phyloP scores from a whole-genome alignment of 176 grass and related monocot genomes.

The Aegilops umbellulata region DNA sequence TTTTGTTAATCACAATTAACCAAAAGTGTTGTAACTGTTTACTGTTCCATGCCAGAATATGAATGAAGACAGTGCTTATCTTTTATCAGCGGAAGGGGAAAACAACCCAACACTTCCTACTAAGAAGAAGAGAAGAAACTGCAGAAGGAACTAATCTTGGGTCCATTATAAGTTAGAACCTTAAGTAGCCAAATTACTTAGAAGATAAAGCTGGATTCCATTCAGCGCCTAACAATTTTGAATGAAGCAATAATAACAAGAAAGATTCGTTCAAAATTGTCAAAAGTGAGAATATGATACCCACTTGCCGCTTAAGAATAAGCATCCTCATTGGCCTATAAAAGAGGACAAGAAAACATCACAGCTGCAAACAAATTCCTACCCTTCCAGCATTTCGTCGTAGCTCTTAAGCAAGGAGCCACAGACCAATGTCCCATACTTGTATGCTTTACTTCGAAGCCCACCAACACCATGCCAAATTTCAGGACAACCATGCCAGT shows the following conservation, averaged over 20 bases:
- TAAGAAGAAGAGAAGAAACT: background rate
- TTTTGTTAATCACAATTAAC: no score
- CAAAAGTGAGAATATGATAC: constrained; percentile 45
- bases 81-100: background rate
- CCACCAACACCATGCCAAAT: constrained; percentile 28
- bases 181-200: no score
- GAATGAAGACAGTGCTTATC: background rate
- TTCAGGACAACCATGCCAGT: constrained; percentile 33
- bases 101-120: background rate
- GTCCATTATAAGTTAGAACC: background rate
- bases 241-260: constrained; percentile 10
- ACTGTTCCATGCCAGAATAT: background rate
- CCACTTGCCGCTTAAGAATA: constrained; percentile 2
- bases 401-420: constrained; percentile 13
- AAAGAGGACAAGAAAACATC: constrained; percentile 27
- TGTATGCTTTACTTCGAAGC: constrained; percentile 3
- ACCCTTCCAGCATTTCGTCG: background rate
- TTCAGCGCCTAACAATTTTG: constrained; percentile 22
- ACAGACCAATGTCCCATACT: constrained; percentile 26
- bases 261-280: background rate
- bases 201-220: background rate
- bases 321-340: constrained; percentile 39
- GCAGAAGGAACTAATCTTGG: background rate
- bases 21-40: no score
- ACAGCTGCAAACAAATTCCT: constrained; percentile 1